Conservation (phyloP, 345 rosid genomes). For the Syzygium aqueum region DNA sequence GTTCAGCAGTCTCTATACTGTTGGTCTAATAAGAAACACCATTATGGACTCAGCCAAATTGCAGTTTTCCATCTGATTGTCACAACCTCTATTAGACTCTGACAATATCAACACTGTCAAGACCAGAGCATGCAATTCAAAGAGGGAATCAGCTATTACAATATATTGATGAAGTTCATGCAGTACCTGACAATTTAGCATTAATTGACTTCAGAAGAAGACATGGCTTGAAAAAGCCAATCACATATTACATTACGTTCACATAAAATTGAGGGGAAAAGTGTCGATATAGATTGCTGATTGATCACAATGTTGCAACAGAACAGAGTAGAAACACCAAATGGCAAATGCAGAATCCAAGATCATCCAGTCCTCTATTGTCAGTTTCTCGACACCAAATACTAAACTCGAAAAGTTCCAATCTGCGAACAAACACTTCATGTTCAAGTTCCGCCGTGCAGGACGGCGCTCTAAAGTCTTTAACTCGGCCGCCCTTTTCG, state of each 20-base stretch:
- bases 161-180: background rate
- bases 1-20: background rate
- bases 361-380: background rate
- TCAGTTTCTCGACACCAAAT: background rate
- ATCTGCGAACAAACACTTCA: background rate
- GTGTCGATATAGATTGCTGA: background rate
- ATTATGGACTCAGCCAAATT: background rate
- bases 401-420: background rate
- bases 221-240: background rate
- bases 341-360: background rate
- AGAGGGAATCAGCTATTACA: background rate
- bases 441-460: background rate
- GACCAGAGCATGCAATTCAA: background rate
- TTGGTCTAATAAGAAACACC: background rate
- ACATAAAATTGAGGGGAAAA: background rate
- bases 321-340: background rate
- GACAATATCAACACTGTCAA: background rate
- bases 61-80: background rate
- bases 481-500: background rate
- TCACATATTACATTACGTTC: background rate
- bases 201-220: background rate
- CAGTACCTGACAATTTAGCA: background rate
- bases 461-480: background rate
- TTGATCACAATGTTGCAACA: background rate
- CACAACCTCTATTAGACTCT: background rate